phyloP scores from a whole-genome alignment of 208 protist species.

The Acanthamoeba culbertsoni region DNA sequence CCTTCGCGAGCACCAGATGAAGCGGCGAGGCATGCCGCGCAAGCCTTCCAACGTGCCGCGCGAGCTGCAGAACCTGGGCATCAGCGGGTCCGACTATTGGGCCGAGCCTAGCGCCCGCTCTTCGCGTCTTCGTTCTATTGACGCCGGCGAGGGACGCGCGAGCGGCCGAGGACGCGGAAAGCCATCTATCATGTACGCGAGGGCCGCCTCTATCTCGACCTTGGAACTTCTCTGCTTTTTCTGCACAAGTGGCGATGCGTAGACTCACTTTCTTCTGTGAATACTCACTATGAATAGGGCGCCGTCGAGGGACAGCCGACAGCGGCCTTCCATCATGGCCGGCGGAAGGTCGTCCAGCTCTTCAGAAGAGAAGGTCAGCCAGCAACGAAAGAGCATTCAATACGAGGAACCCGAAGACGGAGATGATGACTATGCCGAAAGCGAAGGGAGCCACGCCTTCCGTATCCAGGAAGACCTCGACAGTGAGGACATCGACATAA shows the following conservation, averaged over 20 bases:
- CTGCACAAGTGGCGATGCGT: neutral
- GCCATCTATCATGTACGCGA: conserved; percentile 31
- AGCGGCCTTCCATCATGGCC: conserved; percentile 55
- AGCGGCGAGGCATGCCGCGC: neutral
- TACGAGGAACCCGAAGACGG: neutral
- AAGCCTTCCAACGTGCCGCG: neutral
- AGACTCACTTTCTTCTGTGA: neutral
- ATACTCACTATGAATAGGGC: neutral
- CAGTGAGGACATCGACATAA: neutral
- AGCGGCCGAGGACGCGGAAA: neutral
- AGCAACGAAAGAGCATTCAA: neutral
- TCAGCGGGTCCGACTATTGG: neutral
- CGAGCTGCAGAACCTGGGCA: neutral
- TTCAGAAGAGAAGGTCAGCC: neutral
- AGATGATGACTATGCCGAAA: conserved; percentile 13
- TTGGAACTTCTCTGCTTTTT: neutral
- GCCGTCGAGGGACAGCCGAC: neutral
- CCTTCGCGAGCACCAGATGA: conserved; percentile 60
- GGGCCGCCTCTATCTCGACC: too few species aligned
- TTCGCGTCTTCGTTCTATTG: neutral
- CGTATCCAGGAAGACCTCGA: neutral
- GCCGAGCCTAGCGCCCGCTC: neutral
- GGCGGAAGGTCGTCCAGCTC: neutral
- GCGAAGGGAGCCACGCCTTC: neutral
- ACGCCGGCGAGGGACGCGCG: neutral